Base-by-base conservation (phyloP, 2,329 filamentous ascomycete genomes). In the Beauveria brongniartii region DNA sequence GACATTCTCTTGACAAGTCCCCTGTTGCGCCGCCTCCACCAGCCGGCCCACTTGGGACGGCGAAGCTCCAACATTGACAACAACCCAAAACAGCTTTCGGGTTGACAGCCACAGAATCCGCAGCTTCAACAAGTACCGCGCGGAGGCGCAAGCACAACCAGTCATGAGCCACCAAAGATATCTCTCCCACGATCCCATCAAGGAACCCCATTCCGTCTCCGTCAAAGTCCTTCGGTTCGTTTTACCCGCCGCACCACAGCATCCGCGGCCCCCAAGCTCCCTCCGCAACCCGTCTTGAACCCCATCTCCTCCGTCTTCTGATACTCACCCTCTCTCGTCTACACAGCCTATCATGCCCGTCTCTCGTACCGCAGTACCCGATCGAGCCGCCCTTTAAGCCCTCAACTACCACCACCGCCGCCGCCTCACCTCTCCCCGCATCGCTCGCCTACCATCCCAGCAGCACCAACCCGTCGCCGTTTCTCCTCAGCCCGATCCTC, bases 151-250 rank as follows among this genome's bases (percentile, higher is more conserved):
- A 43, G 20, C 3, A 30, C 9, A 16, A 14, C 43, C 44, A 58
- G 55, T 37, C 55, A 85, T 85, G 82, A 83, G 80, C 71, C 82
- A 85, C 67, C 82, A 84, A 71, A 73, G 80, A 66, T 83, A 82
- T 66, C 76, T 81, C 8, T 82, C 82, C 16, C 78, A 82, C 61
- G 82, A 85, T 63, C 75, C 78, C 3, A 73, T 81, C 63, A 91
- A 91, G 73, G 90, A 92, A 74, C 88, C 89, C 43, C 89, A 92
- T 74, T 85, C 87, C 22, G 84, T 92, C 51, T 92, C 89, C 56
- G 77, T 92, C 58, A 93, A 92, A 78, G 90, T 90, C 55, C 77
- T 90, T 43, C 78, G 87, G 87, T 87, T 77, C 65, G 71, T 62
- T 63, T 55, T 20, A 41, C n/a, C 37, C 54, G 20, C 7, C 40